Evolutionary conservation across 1,284 basidiomycete species (phyloP).

Genomic region (Wallemia ichthyophaga): DNA sequence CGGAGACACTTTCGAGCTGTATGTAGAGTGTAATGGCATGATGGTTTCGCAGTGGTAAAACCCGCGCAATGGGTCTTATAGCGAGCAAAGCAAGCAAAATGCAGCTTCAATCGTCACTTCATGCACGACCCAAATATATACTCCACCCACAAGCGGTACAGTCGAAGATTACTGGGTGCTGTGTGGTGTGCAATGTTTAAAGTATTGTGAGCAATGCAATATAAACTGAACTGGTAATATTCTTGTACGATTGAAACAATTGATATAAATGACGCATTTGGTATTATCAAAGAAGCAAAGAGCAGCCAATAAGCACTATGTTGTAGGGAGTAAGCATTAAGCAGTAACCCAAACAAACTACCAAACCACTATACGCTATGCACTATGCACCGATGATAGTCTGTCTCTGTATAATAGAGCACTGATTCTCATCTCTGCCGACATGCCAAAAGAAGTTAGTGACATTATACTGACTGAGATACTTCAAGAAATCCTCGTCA

Average conservation of each 20-base stretch:
- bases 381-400: background rate
- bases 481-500: constrained; percentile 61
- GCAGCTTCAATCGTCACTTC: too few relatives aligned
- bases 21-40: too few relatives aligned
- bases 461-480: constrained; percentile 53
- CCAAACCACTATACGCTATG: too few relatives aligned
- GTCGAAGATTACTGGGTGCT: background rate
- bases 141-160: background rate
- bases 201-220: too few relatives aligned
- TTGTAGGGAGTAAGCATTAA: too few relatives aligned
- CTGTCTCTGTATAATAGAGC: background rate
- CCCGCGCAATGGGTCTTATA: background rate
- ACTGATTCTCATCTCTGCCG: background rate
- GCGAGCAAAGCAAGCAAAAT: background rate
- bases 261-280: background rate
- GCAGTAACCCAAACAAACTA: too few relatives aligned
- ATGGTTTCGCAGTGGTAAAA: background rate
- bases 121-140: too few relatives aligned
- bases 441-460: constrained; percentile 73
- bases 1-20: background rate
- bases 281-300: too few relatives aligned
- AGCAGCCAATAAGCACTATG: too few relatives aligned
- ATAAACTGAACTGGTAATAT: too few relatives aligned
- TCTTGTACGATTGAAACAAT: background rate
- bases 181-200: too few relatives aligned